Evolutionary conservation across 2,329 filamentous ascomycete genomes (phyloP).

Genomic region (Epichloe glyceriae): DNA sequence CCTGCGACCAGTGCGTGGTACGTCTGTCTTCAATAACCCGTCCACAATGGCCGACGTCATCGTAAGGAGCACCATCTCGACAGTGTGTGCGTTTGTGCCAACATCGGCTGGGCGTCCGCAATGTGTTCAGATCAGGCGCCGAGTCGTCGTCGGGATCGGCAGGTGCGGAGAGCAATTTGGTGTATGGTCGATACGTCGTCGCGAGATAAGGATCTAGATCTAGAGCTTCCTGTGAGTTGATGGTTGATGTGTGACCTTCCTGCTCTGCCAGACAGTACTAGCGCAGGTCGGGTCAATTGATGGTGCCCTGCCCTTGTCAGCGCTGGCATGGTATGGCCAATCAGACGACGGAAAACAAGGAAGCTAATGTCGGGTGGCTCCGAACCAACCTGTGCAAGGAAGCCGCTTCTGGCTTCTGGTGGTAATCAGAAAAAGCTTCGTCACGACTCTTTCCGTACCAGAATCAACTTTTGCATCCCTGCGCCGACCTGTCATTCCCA

Average conservation of each 20-base stretch:
- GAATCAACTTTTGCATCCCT: background rate
- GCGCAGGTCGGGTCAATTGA: too few species aligned
- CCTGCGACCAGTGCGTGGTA: background rate
- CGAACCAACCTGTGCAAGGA: slow-evolving; percentile 3
- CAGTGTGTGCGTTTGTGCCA: background rate
- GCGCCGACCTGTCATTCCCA: background rate
- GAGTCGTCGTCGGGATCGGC: too few species aligned
- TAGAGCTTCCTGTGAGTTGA: too few species aligned
- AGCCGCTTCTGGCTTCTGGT: background rate
- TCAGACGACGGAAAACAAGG: background rate
- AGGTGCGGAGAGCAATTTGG: too few species aligned
- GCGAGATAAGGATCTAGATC: too few species aligned
- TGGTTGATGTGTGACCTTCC: too few species aligned
- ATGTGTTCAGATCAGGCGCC: background rate
- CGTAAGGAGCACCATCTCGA: slow-evolving; percentile 61
- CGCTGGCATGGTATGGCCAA: background rate
- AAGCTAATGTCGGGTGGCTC: slow-evolving; percentile 4
- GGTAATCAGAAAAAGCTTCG: background rate
- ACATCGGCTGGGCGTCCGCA: background rate
- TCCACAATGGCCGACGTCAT: slow-evolving; percentile 58
- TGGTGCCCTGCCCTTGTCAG: too few species aligned
- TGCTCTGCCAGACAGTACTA: too few species aligned
- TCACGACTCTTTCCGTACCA: background rate
- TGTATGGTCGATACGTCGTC: too few species aligned
- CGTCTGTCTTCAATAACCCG: slow-evolving; percentile 33